Conservation (phyloP, 805 yeast species). For the Candida morakotiae region DNA sequence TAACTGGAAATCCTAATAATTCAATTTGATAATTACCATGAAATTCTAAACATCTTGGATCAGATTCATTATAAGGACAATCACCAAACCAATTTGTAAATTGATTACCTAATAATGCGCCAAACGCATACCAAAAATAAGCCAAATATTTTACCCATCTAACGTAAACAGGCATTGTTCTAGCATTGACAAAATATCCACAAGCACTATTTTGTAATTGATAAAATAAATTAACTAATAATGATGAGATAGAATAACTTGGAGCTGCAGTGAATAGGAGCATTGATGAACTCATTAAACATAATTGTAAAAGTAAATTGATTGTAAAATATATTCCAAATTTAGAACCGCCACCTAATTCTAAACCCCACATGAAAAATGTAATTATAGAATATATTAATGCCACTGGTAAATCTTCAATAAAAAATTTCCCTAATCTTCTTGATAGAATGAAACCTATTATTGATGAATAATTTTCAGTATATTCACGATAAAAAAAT, state of each 20-base stretch:
- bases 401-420: conserved; percentile 68
- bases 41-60: conserved; percentile 35
- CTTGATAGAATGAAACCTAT: conserved; percentile 65
- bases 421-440: conserved; percentile 56
- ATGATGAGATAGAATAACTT: conserved; percentile 58
- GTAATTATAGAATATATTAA: conserved; percentile 56
- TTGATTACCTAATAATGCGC: conserved; percentile 61
- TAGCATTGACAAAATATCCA: conserved; percentile 75
- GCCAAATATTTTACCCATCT: conserved; percentile 80
- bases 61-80: conserved; percentile 34
- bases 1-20: conserved; percentile 54
- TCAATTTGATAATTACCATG: conserved; percentile 52
- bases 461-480: conserved; percentile 64
- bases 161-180: conserved; percentile 77
- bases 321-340: conserved; percentile 65
- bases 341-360: conserved; percentile 27
- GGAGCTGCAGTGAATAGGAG: conserved; percentile 51
- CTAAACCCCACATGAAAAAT: conserved; percentile 75
- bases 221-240: conserved; percentile 59
- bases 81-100: conserved; percentile 59
- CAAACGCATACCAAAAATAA: conserved; percentile 75
- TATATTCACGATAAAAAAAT: conserved; percentile 52
- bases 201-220: conserved; percentile 75
- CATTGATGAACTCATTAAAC: conserved; percentile 54
- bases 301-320: conserved; percentile 51